Evolutionary conservation across 148 eudicot species (phyloP).

Genomic region (Silene conica): DNA sequence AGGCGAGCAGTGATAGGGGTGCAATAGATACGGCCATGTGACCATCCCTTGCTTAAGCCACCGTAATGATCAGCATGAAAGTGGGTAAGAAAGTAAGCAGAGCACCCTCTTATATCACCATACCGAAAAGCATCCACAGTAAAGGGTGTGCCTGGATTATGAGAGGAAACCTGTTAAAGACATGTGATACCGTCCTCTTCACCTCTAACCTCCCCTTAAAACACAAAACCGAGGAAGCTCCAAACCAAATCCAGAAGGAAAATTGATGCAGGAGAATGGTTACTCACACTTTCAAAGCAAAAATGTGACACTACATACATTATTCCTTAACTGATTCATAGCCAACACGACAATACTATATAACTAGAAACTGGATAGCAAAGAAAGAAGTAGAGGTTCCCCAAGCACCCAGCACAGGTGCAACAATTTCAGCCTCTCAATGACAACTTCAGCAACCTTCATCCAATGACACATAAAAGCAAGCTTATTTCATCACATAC

Average conservation of each 20-base stretch:
- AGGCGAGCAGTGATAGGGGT: slow-evolving; percentile 58
- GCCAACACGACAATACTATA: too few species aligned
- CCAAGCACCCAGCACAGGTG: too few species aligned
- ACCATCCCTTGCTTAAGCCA: slow-evolving; percentile 63
- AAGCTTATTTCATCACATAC: neutral
- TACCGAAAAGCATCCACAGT: slow-evolving; percentile 68
- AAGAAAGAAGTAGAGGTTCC: too few species aligned
- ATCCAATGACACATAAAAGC: neutral
- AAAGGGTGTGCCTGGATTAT: slow-evolving; percentile 49
- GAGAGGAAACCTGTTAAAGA: slow-evolving; percentile 14
- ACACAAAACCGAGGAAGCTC: too few species aligned
- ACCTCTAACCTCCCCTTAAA: too few species aligned
- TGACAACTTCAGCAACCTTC: neutral
- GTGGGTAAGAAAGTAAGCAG: slow-evolving; percentile 53
- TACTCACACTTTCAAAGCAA: too few species aligned
- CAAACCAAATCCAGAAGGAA: too few species aligned
- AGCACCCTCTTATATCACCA: slow-evolving; percentile 48
- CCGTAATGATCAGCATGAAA: slow-evolving; percentile 71
- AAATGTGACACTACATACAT: too few species aligned
- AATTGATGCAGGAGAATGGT: too few species aligned
- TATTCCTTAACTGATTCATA: too few species aligned
- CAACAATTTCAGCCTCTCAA: neutral
- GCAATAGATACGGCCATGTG: slow-evolving; percentile 62
- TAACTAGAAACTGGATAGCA: too few species aligned
- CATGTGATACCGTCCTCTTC: too few species aligned